These are phyloP conservation scores for Phlebiopsis gigantea DNA, from an alignment of 768 basidiomycete genomes.

Conservation along the genomic window DNA sequence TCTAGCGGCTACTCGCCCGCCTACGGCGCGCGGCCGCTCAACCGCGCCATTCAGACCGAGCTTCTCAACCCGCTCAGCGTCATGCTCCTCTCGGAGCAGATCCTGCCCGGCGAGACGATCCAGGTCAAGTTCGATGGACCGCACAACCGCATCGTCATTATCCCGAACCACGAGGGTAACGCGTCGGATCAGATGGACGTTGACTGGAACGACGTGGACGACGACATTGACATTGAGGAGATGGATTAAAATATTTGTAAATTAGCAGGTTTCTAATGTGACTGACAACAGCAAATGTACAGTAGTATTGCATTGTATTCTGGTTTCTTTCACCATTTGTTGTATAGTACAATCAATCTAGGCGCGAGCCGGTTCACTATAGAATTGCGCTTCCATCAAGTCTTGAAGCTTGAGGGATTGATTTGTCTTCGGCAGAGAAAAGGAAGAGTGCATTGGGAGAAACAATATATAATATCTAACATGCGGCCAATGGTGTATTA, in stretches of 20 bases:
- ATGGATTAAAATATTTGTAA: slow-evolving; percentile 40
- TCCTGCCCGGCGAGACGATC: slow-evolving; percentile 78
- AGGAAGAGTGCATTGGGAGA: not conserved
- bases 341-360: no score
- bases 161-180: slow-evolving; percentile 76
- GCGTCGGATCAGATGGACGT: slow-evolving; percentile 48
- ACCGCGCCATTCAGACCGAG: slow-evolving; percentile 87
- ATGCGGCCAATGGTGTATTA: not conserved
- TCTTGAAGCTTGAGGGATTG: no score
- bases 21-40: slow-evolving; percentile 91
- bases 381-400: no score
- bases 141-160: slow-evolving; percentile 68
- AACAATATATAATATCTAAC: no score
- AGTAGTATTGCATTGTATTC: not conserved
- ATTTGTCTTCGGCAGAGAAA: no score
- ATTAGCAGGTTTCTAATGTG: not conserved
- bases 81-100: slow-evolving; percentile 75
- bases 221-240: slow-evolving; percentile 72
- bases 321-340: no score
- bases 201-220: slow-evolving; percentile 52
- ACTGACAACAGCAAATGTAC: not conserved
- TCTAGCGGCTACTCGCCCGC: slow-evolving; percentile 73
- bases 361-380: no score
- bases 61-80: slow-evolving; percentile 87
- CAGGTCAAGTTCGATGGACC: slow-evolving; percentile 75